Conservation (phyloP, 805 yeast species). For the Kluyveromyces dobzhanskii region DNA sequence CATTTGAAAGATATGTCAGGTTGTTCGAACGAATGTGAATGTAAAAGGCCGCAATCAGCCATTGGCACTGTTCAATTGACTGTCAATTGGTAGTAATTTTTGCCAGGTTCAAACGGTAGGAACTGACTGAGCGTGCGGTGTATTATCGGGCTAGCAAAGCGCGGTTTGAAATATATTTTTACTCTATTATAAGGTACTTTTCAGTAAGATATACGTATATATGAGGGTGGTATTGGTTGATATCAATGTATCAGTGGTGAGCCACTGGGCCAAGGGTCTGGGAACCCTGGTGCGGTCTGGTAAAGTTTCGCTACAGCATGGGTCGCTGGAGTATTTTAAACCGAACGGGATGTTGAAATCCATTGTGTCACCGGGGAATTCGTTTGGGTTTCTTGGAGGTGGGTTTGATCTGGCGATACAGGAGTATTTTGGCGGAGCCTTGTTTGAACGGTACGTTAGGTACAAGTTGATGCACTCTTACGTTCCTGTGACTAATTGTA, state of each 20-base stretch:
- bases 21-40: no score
- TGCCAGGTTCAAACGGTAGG: no score
- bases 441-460: slow-evolving; percentile 25
- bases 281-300: background rate
- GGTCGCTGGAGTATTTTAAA: background rate
- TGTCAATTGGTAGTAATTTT: no score
- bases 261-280: slow-evolving; percentile 3
- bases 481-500: slow-evolving; percentile 20
- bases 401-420: slow-evolving; percentile 38
- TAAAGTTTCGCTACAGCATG: background rate
- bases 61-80: no score
- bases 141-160: no score
- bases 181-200: no score
- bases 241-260: slow-evolving; percentile 4
- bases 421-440: slow-evolving; percentile 20
- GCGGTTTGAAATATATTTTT: no score
- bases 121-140: no score
- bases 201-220: no score
- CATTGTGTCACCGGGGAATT: slow-evolving; percentile 45
- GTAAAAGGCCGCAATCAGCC: no score
- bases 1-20: no score
- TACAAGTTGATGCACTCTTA: slow-evolving; percentile 16
- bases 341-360: slow-evolving; percentile 9
- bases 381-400: slow-evolving; percentile 43
- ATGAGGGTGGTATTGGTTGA: slow-evolving; percentile 6